These are phyloP conservation scores for Candida pseudoglaebosa DNA, from an alignment of 805 yeast species.

Conservation along the genomic window DNA sequence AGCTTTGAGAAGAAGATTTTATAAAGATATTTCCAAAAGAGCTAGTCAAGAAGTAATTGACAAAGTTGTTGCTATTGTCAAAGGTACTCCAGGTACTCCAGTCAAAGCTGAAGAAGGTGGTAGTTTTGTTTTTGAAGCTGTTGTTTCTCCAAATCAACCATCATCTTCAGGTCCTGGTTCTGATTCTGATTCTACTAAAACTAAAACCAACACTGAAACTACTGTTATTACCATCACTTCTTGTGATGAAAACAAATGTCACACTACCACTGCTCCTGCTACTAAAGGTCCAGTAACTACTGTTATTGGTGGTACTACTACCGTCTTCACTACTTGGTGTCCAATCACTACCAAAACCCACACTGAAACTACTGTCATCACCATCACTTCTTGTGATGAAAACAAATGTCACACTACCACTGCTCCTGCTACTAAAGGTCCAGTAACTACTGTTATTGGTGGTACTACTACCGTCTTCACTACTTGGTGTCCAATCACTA, in stretches of 20 bases:
- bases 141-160: slow-evolving; percentile 13
- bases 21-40: slow-evolving; percentile 25
- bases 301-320: slow-evolving; percentile 23
- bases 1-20: slow-evolving; percentile 37
- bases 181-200: slow-evolving; percentile 7
- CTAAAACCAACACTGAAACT: slow-evolving; percentile 14
- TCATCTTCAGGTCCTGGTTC: slow-evolving; percentile 16
- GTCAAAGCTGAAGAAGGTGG: slow-evolving; percentile 14
- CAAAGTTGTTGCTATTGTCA: slow-evolving; percentile 18
- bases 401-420: slow-evolving; percentile 24
- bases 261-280: slow-evolving; percentile 23
- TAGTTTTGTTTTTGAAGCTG: slow-evolving; percentile 8
- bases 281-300: slow-evolving; percentile 21
- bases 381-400: slow-evolving; percentile 34
- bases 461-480: slow-evolving; percentile 24
- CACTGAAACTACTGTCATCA: slow-evolving; percentile 28
- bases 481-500: slow-evolving; percentile 27
- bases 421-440: slow-evolving; percentile 22
- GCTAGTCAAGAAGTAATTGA: slow-evolving; percentile 29
- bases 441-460: slow-evolving; percentile 18
- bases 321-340: slow-evolving; percentile 33
- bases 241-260: slow-evolving; percentile 31
- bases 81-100: slow-evolving; percentile 18
- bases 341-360: slow-evolving; percentile 13
- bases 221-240: slow-evolving; percentile 33